Evolutionary conservation across 371 early-diverging fungal genomes (phyloP).

Genomic region (Apophysomyces sp.): DNA sequence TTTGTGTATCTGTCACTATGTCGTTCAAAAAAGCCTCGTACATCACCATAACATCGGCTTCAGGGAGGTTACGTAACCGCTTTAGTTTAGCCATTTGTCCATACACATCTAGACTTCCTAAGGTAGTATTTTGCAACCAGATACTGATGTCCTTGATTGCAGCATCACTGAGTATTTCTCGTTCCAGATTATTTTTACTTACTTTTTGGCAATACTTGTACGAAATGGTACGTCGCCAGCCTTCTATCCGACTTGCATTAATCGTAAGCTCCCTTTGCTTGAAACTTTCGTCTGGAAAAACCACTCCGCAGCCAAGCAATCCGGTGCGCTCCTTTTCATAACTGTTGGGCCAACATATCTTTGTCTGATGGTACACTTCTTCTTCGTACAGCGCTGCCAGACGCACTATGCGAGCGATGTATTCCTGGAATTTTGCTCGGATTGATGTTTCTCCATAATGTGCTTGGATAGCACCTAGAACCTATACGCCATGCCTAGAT

Average conservation of each 20-base stretch:
- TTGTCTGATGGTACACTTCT: slow-evolving; percentile 63
- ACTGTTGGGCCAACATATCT: slow-evolving; percentile 50
- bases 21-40: slow-evolving; percentile 64
- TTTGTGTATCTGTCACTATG: slow-evolving; percentile 70
- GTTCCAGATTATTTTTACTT: slow-evolving; percentile 6
- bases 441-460: slow-evolving; percentile 88
- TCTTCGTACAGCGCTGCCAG: slow-evolving; percentile 80
- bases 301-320: slow-evolving; percentile 69
- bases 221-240: slow-evolving; percentile 73
- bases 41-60: slow-evolving; percentile 64
- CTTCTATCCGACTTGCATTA: slow-evolving; percentile 81
- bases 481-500: slow-evolving; percentile 24
- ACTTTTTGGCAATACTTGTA: slow-evolving; percentile 68
- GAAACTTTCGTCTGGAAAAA: slow-evolving; percentile 68
- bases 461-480: slow-evolving; percentile 73
- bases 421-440: slow-evolving; percentile 85
- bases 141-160: slow-evolving; percentile 53
- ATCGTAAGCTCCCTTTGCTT: slow-evolving; percentile 63
- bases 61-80: slow-evolving; percentile 52
- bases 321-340: slow-evolving; percentile 31
- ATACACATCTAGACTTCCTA: slow-evolving; percentile 69
- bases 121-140: slow-evolving; percentile 52
- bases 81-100: slow-evolving; percentile 68
- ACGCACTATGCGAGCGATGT: slow-evolving; percentile 81
- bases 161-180: background rate